Evolutionary conservation across 495 filamentous ascomycete genomes (phyloP).

Genomic region (Penicillium silybi): DNA sequence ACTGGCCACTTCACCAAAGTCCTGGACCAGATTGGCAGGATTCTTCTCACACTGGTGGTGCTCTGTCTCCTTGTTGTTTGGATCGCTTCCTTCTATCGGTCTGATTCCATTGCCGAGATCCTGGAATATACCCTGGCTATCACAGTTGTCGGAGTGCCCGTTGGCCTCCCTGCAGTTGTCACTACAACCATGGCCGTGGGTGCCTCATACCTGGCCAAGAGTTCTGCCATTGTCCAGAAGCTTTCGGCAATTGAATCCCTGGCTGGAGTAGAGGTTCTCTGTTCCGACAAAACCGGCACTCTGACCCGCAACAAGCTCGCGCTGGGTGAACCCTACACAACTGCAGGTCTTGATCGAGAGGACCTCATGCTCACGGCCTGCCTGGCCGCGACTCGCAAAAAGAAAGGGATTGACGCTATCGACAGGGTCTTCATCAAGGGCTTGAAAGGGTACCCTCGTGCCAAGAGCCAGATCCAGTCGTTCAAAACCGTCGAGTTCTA

Average conservation of each 20-base stretch:
- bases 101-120: slow-evolving; percentile 68
- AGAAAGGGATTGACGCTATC: slow-evolving; percentile 92
- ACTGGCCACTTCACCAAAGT: slow-evolving; percentile 88
- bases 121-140: slow-evolving; percentile 81
- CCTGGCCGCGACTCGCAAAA: slow-evolving; percentile 86
- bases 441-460: slow-evolving; percentile 71
- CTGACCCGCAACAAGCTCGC: slow-evolving; percentile 91
- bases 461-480: slow-evolving; percentile 68
- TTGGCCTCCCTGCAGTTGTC: slow-evolving; percentile 92
- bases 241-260: slow-evolving; percentile 91
- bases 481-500: slow-evolving; percentile 77
- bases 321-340: slow-evolving; percentile 77
- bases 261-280: slow-evolving; percentile 90
- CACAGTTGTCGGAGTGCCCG: slow-evolving; percentile 88
- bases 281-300: slow-evolving; percentile 89
- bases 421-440: slow-evolving; percentile 91
- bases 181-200: slow-evolving; percentile 97
- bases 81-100: slow-evolving; percentile 83
- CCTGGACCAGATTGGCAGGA: slow-evolving; percentile 70
- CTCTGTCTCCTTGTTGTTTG: slow-evolving; percentile 77
- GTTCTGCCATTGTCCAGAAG: slow-evolving; percentile 91
- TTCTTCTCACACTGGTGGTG: slow-evolving; percentile 76
- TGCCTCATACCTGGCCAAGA: slow-evolving; percentile 84
- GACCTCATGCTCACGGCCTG: slow-evolving; percentile 91
- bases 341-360: slow-evolving; percentile 70